These are phyloP conservation scores for Picea engelmannii DNA, from an alignment of 83 land plant species.

Conservation along the genomic window DNA sequence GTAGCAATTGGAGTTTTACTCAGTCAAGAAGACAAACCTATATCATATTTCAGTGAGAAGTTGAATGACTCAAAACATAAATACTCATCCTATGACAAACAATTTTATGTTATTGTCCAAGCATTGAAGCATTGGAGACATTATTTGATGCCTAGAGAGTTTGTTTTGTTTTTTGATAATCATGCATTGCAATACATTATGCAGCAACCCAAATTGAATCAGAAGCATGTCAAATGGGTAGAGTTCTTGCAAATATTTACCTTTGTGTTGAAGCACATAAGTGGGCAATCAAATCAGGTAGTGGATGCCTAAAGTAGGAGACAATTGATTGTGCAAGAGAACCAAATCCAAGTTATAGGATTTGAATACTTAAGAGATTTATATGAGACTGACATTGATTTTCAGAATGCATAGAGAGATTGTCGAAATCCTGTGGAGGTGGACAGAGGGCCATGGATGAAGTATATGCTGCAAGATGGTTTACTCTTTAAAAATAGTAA, in stretches of 20 bases:
- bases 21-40: background rate
- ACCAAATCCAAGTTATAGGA: background rate
- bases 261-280: slow-evolving; percentile 14
- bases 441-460: too few species aligned
- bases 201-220: background rate
- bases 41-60: slow-evolving; percentile 12
- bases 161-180: slow-evolving; percentile 13
- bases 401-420: too few species aligned
- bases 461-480: background rate
- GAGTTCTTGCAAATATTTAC: background rate
- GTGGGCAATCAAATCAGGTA: background rate
- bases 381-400: too few species aligned
- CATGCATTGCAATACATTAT: slow-evolving; percentile 1
- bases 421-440: too few species aligned
- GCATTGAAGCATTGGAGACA: slow-evolving; percentile 17
- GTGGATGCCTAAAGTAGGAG: slow-evolving; percentile 5
- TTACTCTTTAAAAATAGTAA: background rate
- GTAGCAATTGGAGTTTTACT: slow-evolving; percentile 21
- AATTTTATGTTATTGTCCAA: slow-evolving; percentile 3
- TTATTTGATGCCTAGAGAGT: slow-evolving; percentile 12
- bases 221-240: background rate
- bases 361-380: background rate
- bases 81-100: slow-evolving; percentile 15
- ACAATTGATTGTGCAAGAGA: background rate
- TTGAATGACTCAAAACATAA: background rate